These are phyloP conservation scores for Cenchrus fungigraminus DNA, from an alignment of 176 grass and related monocot species.

Conservation along the genomic window DNA sequence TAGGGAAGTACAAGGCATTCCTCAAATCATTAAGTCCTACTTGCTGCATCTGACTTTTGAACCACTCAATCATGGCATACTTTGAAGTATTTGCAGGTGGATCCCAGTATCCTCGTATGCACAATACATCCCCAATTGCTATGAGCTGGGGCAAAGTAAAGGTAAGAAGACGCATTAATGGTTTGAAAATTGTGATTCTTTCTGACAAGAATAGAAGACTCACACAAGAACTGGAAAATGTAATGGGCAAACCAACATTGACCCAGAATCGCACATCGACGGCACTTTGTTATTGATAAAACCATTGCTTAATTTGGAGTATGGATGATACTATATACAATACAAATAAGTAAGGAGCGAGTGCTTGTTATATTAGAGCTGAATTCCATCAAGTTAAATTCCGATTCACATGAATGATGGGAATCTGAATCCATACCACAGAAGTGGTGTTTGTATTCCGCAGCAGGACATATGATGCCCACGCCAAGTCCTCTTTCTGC, in stretches of 20 bases:
- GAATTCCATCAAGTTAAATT: constrained; percentile 13
- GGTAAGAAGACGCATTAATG: constrained; percentile 9
- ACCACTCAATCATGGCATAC: constrained; percentile 65
- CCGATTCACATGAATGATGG: neutral
- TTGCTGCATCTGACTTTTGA: constrained; percentile 69
- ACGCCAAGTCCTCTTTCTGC: constrained; percentile 81
- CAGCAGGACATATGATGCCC: constrained; percentile 82
- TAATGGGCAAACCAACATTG: neutral
- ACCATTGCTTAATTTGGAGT: constrained; percentile 3
- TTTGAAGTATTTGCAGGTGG: constrained; percentile 65
- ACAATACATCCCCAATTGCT: constrained; percentile 58
- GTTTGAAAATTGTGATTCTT: neutral
- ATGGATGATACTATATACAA: neutral
- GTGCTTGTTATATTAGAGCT: neutral
- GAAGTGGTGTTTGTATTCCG: constrained; percentile 86
- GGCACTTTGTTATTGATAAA: neutral
- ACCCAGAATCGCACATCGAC: neutral
- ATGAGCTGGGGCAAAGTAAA: constrained; percentile 63
- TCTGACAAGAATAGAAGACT: neutral
- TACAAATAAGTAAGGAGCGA: neutral
- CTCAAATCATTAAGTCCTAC: constrained; percentile 58
- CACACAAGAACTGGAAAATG: neutral
- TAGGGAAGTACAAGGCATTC: constrained; percentile 69
- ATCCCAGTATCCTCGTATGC: constrained; percentile 88
- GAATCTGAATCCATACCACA: constrained; percentile 57